A percentile compares a stretch with the other conserved stretches of the same genome.
Evolutionary conservation across 441 rosid species (phyloP).

Genomic region (Adansonia grandidieri): DNA sequence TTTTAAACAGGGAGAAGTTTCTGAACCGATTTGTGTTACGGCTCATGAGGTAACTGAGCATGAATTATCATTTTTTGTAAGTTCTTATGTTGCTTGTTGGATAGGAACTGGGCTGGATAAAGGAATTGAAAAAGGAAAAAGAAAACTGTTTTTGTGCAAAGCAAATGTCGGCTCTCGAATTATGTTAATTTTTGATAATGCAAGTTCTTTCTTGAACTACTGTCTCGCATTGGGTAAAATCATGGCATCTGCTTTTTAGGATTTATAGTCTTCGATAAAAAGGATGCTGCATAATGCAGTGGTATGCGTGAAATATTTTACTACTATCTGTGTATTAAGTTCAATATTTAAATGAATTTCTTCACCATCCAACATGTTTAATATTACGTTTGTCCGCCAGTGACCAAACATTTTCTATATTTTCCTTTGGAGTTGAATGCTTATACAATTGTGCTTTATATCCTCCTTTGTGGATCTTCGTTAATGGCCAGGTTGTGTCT

Average conservation of each 20-base stretch:
- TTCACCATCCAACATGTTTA: not conserved
- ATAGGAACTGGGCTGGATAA: constrained; percentile 15
- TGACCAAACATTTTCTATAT: not conserved
- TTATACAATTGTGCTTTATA: constrained; percentile 8
- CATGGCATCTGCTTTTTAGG: not conserved
- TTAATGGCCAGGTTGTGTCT: not conserved
- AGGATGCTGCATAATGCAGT: constrained; percentile 7
- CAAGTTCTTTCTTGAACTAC: constrained; percentile 12
- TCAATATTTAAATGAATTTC: not conserved
- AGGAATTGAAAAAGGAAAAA: not conserved
- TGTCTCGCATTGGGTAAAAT: not conserved
- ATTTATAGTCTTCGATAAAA: constrained; percentile 4
- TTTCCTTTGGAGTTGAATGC: not conserved
- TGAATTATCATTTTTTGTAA: constrained; percentile 23
- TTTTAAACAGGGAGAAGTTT: constrained; percentile 42
- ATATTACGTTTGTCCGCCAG: not conserved
- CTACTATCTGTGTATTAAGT: not conserved
- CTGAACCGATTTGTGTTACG: constrained; percentile 38
- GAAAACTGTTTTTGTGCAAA: constrained; percentile 6
- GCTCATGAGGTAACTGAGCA: constrained; percentile 66
- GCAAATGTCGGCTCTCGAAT: constrained; percentile 4
- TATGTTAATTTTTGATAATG: not conserved
- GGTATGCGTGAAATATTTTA: not conserved
- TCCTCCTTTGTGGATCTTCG: not conserved
- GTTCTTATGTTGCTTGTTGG: constrained; percentile 10